These are phyloP conservation scores for Aspergillus alliaceus DNA, from an alignment of 2,329 filamentous ascomycete genomes.

Conservation along the genomic window DNA sequence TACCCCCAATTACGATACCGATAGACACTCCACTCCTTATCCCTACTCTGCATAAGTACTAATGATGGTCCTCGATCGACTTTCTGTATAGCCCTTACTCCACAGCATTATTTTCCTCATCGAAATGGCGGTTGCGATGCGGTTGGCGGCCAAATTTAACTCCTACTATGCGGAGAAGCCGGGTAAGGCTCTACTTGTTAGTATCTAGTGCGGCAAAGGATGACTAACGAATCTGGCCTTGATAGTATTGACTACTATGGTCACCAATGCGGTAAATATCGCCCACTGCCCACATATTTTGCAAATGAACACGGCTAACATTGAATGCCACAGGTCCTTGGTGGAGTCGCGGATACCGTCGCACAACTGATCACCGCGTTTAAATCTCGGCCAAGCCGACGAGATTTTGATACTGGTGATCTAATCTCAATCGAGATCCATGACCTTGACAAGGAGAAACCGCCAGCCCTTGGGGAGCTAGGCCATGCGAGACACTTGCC, in stretches of 20 bases:
- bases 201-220: not conserved
- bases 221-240: constrained; percentile 18
- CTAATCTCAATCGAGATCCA: constrained; percentile 82
- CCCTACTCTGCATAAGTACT: constrained; percentile 9
- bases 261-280: constrained; percentile 79
- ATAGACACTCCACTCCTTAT: not conserved
- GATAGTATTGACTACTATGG: constrained; percentile 93
- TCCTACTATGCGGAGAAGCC: constrained; percentile 89
- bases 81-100: constrained; percentile 69
- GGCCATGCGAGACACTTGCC: constrained; percentile 65
- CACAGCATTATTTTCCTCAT: constrained; percentile 82
- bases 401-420: constrained; percentile 60
- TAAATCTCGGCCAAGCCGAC: constrained; percentile 59
- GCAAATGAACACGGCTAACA: constrained; percentile 7
- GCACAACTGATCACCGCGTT: constrained; percentile 90
- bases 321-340: constrained; percentile 61
- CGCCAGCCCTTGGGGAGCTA: constrained; percentile 63
- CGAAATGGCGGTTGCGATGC: constrained; percentile 82
- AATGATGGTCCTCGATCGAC: not conserved
- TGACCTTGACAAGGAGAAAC: constrained; percentile 79
- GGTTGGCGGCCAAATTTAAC: constrained; percentile 86
- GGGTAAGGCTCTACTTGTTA: constrained; percentile 52
- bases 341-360: constrained; percentile 93
- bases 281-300: not conserved
- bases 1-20: not conserved